A percentile compares a stretch with the other conserved stretches of the same genome.
Conservation (phyloP, 164 flowering plant genomes). For the Magnolia changhungtana region DNA sequence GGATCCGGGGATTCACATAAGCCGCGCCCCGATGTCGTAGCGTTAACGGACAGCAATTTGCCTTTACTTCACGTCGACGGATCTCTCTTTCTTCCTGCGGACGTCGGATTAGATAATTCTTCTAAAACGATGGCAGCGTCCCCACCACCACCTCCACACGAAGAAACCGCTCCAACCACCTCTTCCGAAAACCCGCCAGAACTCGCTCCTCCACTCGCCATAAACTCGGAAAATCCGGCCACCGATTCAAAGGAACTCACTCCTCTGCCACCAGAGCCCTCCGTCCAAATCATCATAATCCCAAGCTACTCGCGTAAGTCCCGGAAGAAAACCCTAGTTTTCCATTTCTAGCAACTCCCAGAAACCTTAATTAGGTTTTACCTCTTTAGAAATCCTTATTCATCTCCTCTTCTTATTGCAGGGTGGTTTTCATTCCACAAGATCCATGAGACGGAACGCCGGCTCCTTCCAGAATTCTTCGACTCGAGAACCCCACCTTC, state of each 20-base stretch:
- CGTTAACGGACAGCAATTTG: not conserved
- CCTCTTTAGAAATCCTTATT: conserved; percentile 8
- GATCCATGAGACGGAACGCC: conserved; percentile 70
- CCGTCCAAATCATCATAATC: conserved; percentile 23
- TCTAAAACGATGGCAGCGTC: not conserved
- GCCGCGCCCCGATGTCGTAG: not conserved
- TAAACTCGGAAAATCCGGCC: conserved; percentile 6
- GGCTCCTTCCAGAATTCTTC: conserved; percentile 79
- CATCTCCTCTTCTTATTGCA: conserved; percentile 14
- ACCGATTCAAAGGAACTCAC: conserved; percentile 9
- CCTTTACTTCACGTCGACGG: not conserved
- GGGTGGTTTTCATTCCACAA: conserved; percentile 80
- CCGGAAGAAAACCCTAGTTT: not conserved
- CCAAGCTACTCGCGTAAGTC: conserved; percentile 65
- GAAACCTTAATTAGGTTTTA: not conserved
- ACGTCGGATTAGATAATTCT: not conserved
- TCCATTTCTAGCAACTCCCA: not conserved
- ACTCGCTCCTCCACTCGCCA: conserved; percentile 5
- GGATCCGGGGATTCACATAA: not conserved
- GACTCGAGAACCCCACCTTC: conserved; percentile 48
- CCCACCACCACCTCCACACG: conserved; percentile 2
- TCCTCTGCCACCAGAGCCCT: conserved; percentile 21
- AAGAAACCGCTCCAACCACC: not conserved
- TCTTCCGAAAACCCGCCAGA: conserved; percentile 13
- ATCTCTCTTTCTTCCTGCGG: not conserved